Evolutionary conservation across 352 stramenopile genomes (phyloP), one percentile per base, ranked within the genome.

Genomic region (Phytophthora pluvialis): DNA sequence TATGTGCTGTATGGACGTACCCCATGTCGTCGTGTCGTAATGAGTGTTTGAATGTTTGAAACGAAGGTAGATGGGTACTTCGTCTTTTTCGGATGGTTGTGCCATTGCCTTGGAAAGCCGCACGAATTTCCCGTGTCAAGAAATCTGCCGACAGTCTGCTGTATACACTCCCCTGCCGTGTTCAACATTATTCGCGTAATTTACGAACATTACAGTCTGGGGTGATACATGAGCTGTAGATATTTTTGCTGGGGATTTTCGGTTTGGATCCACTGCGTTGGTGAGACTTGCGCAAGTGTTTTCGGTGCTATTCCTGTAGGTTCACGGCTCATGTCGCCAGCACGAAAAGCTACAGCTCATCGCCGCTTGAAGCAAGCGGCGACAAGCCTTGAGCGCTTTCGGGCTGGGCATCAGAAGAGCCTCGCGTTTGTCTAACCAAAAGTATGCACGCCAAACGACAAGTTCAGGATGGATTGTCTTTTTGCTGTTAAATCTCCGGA

Each of bases 31-130:
- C 18, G 18, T 43, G 40, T 45, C 10, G 33, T 60, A 39, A 50
- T 60, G 40, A 44, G 53, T 61, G 53, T 46, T 50, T 60, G 40
- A 44, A 42, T 61, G 53, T 46, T 61, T 53, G 53, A 52, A 53
- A 7, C 33, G 21, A 29, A 46, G 31, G 29, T 13, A 32, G 53
- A 61, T 61, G 53, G 31, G 47, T 53, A 28, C 10, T 53, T 57
- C 33, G 35, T 25, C 18, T 36, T 26, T 38, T 46, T 46, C 35
- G 38, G 49, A 57, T 46, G 33, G 49, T 16, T 15, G 28, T 26
- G 33, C 12, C 49, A 15, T 57, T 53, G 46, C 8, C 8, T n/a
- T 40, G 46, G 46, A 53, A 39, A 51, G 28, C 25, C 44, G 9
- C 44, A 26, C 44, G 15, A 21, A 32, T 48, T 48, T 21, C 16